Percentiles rank a stretch among this genome's conserved stretches.
phyloP scores from a whole-genome alignment of 2,329 filamentous ascomycete genomes.

The Aspergillaceae sp. region DNA sequence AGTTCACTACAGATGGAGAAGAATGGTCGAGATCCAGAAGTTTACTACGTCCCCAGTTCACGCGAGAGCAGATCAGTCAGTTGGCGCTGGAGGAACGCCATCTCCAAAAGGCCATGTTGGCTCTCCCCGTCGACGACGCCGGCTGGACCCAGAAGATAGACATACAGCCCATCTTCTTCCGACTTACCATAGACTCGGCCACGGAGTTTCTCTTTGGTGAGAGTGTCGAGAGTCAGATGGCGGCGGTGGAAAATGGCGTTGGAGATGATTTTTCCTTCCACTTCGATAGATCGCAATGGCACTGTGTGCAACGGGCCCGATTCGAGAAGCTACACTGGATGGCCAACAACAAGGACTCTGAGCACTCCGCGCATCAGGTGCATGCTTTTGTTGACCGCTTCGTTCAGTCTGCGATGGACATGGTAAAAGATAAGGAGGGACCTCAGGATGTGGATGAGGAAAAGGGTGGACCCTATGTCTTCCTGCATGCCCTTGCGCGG shows the following conservation, averaged over 20 bases:
- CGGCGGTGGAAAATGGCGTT: slow-evolving; percentile 33
- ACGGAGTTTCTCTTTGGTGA: slow-evolving; percentile 80
- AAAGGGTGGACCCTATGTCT: slow-evolving; percentile 35
- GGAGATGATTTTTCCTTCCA: slow-evolving; percentile 33
- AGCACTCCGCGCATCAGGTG: slow-evolving; percentile 6
- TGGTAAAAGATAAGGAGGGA: slow-evolving; percentile 1
- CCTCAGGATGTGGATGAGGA: slow-evolving; percentile 3
- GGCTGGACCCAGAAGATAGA: slow-evolving; percentile 50
- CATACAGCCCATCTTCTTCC: slow-evolving; percentile 69
- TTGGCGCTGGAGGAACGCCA: slow-evolving; percentile 74
- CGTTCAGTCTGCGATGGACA: slow-evolving; percentile 2
- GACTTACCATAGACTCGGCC: slow-evolving; percentile 74
- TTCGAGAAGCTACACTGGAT: slow-evolving; percentile 16
- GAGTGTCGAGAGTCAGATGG: slow-evolving; percentile 52
- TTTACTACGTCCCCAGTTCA: slow-evolving; percentile 77
- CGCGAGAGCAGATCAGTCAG: slow-evolving; percentile 74
- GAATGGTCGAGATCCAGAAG: slow-evolving; percentile 73
- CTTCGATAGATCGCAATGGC: slow-evolving; percentile 29
- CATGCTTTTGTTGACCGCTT: slow-evolving; percentile 16
- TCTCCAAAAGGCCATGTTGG: slow-evolving; percentile 61
- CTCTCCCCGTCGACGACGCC: slow-evolving; percentile 51
- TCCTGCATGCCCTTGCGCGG: slow-evolving; percentile 42
- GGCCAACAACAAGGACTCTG: slow-evolving; percentile 13
- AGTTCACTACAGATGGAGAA: slow-evolving; percentile 61
- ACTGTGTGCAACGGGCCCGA: slow-evolving; percentile 17